Evolutionary conservation across 805 yeast genomes (phyloP), one percentile per base, ranked within the genome.

Genomic region (Candida maesae): DNA sequence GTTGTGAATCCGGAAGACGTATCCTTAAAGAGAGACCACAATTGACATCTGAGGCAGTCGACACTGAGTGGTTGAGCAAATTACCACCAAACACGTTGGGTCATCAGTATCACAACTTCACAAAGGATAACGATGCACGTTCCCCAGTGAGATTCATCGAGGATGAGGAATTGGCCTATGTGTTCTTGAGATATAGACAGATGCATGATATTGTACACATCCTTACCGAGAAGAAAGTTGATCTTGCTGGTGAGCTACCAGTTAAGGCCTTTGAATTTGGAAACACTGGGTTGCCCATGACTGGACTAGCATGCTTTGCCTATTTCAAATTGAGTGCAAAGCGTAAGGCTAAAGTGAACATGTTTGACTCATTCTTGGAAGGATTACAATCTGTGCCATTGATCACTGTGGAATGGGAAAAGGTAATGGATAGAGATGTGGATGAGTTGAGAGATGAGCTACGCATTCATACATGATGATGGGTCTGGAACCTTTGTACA

Each of bases 151-250:
- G 78, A 45, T 93, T 78, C 63, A 87, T 93, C 32, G 90, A 86
- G 48, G 89, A 93, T 58, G 90, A 86, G 33, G 95, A 88, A 55
- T 75, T 87, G 50, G 96, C 96, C 1, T 93, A 83, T 58, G 83
- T 91, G n/a, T 88, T 81, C 69, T 95, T 88, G 60, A 69, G 99
- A 53, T 93, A 91, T 60, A 76, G 99, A 39, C 98, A 93, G 60
- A 90, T 96, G 58, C 99, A 93, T 57, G 99, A 93, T 58, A 93
- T 93, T 56, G 91, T 89, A 59, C 99, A 93, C 59, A 86, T 98
- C 1, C 71, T 93, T 21, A 84, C 95, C 0, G 91, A 95, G 13
- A 70, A 87, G 37, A 98, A 98, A 0, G 85, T 90, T 35, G 81
- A 85, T 33, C 77, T 93, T 49, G 98, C 93, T 58, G 99, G 99